phyloP scores from a whole-genome alignment of 805 yeast species.

The Wickerhamiella musiphila region DNA sequence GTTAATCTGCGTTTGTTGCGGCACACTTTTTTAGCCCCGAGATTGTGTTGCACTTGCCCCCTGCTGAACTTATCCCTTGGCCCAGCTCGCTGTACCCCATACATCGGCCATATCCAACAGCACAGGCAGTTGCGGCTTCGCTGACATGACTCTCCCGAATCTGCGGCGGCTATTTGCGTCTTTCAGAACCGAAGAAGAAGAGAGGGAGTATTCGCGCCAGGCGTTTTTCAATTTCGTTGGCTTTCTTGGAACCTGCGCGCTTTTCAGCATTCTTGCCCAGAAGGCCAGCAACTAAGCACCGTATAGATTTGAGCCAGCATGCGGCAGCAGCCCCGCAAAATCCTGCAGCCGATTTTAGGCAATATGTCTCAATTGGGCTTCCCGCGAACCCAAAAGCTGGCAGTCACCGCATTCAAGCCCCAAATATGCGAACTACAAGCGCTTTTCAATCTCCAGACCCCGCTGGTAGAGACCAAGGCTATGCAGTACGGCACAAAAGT shows the following conservation, averaged over 20 bases:
- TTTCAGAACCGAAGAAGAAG: constrained; percentile 75
- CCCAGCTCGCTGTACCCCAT: too few species aligned
- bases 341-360: background rate
- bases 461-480: constrained; percentile 5
- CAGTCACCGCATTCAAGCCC: constrained; percentile 14
- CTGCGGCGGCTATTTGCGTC: constrained; percentile 65
- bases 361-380: too few species aligned
- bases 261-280: constrained; percentile 68
- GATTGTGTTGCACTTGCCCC: too few species aligned
- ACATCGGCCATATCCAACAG: too few species aligned
- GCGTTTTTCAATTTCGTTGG: constrained; percentile 55
- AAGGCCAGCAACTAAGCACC: constrained; percentile 15
- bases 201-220: constrained; percentile 51
- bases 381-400: constrained; percentile 2
- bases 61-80: too few species aligned
- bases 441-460: constrained; percentile 9
- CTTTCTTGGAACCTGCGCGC: constrained; percentile 62
- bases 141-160: constrained; percentile 42
- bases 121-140: background rate
- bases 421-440: constrained; percentile 14
- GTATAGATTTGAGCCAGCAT: background rate
- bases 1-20: background rate
- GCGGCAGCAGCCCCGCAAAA: background rate
- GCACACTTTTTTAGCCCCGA: background rate
- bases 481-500: constrained; percentile 11